Evolutionary conservation across 2,329 filamentous ascomycete species (phyloP).

Genomic region (Fusarium heterosporum): DNA sequence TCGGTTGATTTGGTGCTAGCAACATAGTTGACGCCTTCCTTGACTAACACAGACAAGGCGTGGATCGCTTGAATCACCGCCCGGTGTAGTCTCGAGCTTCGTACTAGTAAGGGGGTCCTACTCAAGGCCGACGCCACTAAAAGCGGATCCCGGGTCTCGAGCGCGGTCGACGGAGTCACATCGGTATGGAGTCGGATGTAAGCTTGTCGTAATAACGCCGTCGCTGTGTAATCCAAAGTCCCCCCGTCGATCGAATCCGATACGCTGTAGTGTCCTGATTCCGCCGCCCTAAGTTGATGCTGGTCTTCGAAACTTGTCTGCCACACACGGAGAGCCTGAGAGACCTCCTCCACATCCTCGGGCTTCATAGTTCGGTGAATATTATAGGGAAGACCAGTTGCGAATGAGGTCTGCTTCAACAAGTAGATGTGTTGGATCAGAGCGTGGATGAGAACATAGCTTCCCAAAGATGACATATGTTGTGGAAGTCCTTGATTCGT

Average conservation of each 20-base stretch:
- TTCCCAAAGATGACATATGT: constrained; percentile 70
- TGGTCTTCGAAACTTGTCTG: constrained; percentile 69
- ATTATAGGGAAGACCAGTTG: constrained; percentile 61
- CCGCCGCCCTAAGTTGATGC: constrained; percentile 63
- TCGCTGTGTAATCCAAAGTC: constrained; percentile 75
- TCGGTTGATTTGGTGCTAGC: constrained; percentile 70
- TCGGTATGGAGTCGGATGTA: constrained; percentile 76
- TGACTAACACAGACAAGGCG: constrained; percentile 74
- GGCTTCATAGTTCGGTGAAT: constrained; percentile 62
- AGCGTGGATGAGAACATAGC: constrained; percentile 78
- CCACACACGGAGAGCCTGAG: constrained; percentile 68
- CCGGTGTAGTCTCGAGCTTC: constrained; percentile 69
- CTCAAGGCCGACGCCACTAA: constrained; percentile 71
- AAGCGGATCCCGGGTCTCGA: constrained; percentile 73
- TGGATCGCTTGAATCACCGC: constrained; percentile 77
- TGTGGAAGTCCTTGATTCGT: constrained; percentile 60
- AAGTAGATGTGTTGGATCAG: constrained; percentile 79
- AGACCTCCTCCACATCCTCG: constrained; percentile 68
- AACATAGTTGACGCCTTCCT: constrained; percentile 71
- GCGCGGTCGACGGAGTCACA: constrained; percentile 68
- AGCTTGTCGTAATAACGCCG: constrained; percentile 68
- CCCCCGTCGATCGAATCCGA: constrained; percentile 67
- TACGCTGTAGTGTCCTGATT: constrained; percentile 59
- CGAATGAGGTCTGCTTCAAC: constrained; percentile 71
- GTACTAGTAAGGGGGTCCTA: constrained; percentile 67